Percentiles rank a stretch among this genome's conserved stretches.
These are phyloP conservation scores for button mushroom (Agaricus bisporus) DNA, from an alignment of 768 basidiomycete genomes.

Conservation along the genomic window DNA sequence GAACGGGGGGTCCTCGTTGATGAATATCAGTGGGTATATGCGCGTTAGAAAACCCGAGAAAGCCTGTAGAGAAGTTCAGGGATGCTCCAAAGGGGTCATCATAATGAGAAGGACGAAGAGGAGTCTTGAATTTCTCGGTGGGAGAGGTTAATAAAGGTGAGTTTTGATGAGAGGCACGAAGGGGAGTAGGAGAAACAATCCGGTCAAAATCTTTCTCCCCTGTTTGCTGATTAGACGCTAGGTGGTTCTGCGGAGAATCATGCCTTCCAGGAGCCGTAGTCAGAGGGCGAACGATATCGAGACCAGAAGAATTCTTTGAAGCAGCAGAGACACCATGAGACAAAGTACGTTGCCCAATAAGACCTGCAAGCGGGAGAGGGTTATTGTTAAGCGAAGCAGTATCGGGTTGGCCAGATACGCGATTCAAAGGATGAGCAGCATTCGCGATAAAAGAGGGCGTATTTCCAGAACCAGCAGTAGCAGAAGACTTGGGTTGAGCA, in stretches of 20 bases:
- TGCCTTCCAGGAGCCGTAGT: not conserved
- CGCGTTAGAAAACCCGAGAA: not conserved
- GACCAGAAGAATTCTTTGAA: not conserved
- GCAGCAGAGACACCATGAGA: slow-evolving; percentile 1
- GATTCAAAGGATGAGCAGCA: not conserved
- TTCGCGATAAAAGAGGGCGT: not conserved
- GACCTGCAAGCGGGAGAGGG: not conserved
- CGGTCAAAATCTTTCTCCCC: not conserved
- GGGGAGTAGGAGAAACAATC: not conserved
- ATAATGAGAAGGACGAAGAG: not conserved
- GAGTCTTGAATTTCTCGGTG: not conserved
- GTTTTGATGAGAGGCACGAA: not conserved
- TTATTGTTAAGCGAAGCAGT: not conserved
- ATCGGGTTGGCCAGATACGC: not conserved
- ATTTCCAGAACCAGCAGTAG: not conserved
- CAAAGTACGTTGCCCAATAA: not conserved
- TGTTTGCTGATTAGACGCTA: not conserved
- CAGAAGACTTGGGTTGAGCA: not conserved
- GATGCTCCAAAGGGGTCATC: not conserved
- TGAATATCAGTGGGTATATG: slow-evolving; percentile 5
- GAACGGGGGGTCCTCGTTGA: not conserved
- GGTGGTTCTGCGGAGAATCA: not conserved
- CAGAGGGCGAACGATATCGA: not conserved
- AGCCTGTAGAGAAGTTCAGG: not conserved
- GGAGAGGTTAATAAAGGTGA: not conserved